Conservation (phyloP, 1,139 yeast genomes). For the Blastobotrys serpentis region DNA sequence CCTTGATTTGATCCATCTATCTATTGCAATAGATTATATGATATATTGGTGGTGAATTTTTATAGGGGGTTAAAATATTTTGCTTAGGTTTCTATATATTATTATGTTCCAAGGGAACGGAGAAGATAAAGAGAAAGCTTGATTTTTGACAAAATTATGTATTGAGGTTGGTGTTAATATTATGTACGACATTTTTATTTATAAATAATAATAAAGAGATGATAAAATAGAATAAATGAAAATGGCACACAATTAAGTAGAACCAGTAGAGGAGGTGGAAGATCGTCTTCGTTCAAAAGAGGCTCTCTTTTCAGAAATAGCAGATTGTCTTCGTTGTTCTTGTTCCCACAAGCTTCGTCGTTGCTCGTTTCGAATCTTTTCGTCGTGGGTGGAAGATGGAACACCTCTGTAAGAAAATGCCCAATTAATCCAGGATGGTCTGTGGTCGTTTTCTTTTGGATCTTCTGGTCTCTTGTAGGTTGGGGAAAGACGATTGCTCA, state of each 20-base stretch:
- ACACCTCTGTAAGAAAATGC: constrained; percentile 5
- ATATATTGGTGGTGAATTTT: too few species aligned
- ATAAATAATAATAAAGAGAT: not conserved
- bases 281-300: constrained; percentile 2
- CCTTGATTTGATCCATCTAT: too few species aligned
- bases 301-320: not conserved
- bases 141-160: too few species aligned
- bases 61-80: too few species aligned
- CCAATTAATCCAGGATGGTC: constrained; percentile 7
- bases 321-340: constrained; percentile 2
- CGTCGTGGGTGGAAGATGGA: constrained; percentile 6
- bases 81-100: too few species aligned
- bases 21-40: too few species aligned
- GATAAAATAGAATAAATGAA: not conserved
- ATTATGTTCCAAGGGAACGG: too few species aligned
- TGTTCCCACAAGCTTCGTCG: not conserved
- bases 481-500: constrained; percentile 4
- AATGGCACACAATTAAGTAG: constrained; percentile 2
- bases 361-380: not conserved
- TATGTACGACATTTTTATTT: constrained; percentile 1
- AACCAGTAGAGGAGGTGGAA: constrained; percentile 7
- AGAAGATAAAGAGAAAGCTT: too few species aligned
- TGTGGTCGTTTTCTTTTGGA: not conserved
- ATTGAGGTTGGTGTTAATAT: too few species aligned
- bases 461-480: constrained; percentile 8